Base-by-base conservation (phyloP, 495 filamentous ascomycete species). In the Aspergillus steynii region DNA sequence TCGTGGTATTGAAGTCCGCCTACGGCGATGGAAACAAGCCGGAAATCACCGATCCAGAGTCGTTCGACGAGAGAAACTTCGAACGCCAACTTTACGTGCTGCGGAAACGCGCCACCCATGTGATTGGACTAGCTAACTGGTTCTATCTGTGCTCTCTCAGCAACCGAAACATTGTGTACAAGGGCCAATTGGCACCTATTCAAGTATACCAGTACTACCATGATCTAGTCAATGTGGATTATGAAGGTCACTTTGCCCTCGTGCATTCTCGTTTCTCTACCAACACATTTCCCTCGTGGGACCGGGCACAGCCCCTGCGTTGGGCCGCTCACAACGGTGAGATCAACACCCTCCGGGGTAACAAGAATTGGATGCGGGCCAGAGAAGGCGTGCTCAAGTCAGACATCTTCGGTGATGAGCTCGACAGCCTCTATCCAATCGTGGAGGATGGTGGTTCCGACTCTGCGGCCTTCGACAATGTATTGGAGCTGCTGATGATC, bases 361-460 rank as follows among this genome's bases (percentile, higher is more conserved):
- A 99, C 81, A 99, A 99, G 84, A 99, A 99, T 79, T 99, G 96
- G 95, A 99, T 99, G 95, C 87, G 95, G 59, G 94, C 95, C 54
- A 88, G 95, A 71, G 95, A 99, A 73, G 96, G 95, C 74, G 90
- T 97, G 56, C 90, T 99, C 82, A 89, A 90, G 68, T 98, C 96
- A 5, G 86, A 91, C 48, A 84, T 96, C 56, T 98, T 99, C 68
- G 91, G 90, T 53, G 93, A 96, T 31, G 93, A 97, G 73, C 88
- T 99, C 1, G 92, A 99, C 71, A 77, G 78, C 58, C 82, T 99
- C 27, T 98, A 97, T 68, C 95, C 95, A 5, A 93, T 99, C 61
- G 90, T 99, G 56, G 95, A 99, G 78, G 93, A 97, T 67, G 95
- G 94, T 58, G 95, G 95, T 53, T 99, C 95, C 42, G 95, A 99